Base-by-base conservation (phyloP, 139 green algal genomes). In the Desmodesmus armatus region DNA sequence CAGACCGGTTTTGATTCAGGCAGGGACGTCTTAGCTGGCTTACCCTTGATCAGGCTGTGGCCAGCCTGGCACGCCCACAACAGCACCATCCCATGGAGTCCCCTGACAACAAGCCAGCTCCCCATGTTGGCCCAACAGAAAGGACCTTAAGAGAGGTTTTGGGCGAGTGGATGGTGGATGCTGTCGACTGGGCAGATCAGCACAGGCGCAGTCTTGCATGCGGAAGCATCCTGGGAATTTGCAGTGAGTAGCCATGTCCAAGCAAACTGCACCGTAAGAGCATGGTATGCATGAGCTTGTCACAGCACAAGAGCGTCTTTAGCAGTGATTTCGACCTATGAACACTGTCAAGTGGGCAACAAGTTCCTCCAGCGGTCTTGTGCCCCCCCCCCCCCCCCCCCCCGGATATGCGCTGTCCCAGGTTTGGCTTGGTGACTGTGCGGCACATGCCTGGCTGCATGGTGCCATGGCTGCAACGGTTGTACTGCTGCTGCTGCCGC, bases 181-280 rank as follows among this genome's bases (percentile, higher is more conserved):
- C 15, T 27, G 15, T 63, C 17, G 71, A 79, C 2, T 72, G 55
- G 76, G 76, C 53, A 35, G 76, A 82, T 9, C 35, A 82, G 76
- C 37, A 82, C 55, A 37, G 76, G 37, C 55, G 76, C 25, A 25
- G 39, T 5, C 39, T 82, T 5, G 76, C n/a, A 31, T 27, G 4
- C 6, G 55, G 76, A 2, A 58, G 55, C 25, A 27, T 82, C 7
- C 23, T 40, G 13, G 55, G 51, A 37, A 39, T 67, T 21, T 25
- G 55, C 40, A 58, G 76, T 82, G 62, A 72, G 76, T 49, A 11
- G 3, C 47, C 2, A 0, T 41, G 19, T 58, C 1, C 4, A 21
- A 7, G 21, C 21, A n/a, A 73, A 19, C 31, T 73, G 67, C 35
- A 75, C 19, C 27, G 19, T 41, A 17, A 0, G 29, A 40, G 29